Conservation (phyloP, 306 rosid genomes). For the apple (Malus domestica) region DNA sequence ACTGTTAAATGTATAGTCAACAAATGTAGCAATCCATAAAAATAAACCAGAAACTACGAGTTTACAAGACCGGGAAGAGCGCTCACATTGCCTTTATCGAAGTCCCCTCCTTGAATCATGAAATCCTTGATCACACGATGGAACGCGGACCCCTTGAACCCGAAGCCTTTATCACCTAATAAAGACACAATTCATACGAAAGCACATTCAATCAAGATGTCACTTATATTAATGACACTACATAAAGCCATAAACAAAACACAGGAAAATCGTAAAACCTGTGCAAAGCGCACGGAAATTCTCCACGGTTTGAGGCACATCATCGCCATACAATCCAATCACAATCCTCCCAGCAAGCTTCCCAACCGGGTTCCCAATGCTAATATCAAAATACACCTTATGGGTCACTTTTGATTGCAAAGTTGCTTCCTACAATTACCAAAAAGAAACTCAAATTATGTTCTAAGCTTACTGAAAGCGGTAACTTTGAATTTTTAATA, state of each 20-base stretch:
- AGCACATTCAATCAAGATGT: background rate
- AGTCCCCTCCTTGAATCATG: constrained; percentile 99
- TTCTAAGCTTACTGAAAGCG: background rate
- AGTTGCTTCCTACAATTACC: constrained; percentile 29
- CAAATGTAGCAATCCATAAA: background rate
- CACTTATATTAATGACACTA: background rate
- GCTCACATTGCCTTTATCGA: constrained; percentile 86
- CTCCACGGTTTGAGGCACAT: constrained; percentile 87
- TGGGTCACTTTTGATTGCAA: constrained; percentile 74
- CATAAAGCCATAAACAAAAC: background rate
- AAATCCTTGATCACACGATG: constrained; percentile 94
- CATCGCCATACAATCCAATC: constrained; percentile 91
- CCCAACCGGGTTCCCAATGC: constrained; percentile 93
- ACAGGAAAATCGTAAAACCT: constrained; percentile 26
- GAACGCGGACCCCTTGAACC: constrained; percentile 68
- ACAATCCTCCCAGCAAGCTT: constrained; percentile 82
- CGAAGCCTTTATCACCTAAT: constrained; percentile 91
- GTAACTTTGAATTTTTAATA: background rate
- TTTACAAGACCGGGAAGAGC: background rate
- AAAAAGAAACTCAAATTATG: background rate
- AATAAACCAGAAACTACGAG: background rate
- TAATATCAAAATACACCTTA: constrained; percentile 76
- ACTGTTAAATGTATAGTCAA: background rate
- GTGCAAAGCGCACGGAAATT: constrained; percentile 96
- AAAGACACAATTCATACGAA: background rate